Percentiles rank a stretch among this genome's conserved stretches.
Evolutionary conservation across 495 filamentous ascomycete species (phyloP).

Genomic region (Geopyxis carbonaria): DNA sequence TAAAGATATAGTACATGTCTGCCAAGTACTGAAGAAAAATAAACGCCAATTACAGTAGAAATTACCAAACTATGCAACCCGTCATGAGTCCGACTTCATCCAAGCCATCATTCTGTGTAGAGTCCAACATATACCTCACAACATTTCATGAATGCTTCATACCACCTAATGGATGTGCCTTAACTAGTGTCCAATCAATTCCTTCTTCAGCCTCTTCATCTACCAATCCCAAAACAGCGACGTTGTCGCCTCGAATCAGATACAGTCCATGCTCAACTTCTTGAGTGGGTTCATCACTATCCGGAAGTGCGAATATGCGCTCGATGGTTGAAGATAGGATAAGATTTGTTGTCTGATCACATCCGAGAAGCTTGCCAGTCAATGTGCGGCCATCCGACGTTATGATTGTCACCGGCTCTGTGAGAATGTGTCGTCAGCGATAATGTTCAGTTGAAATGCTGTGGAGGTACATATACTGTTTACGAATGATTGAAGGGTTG

Average conservation of each 20-base stretch:
- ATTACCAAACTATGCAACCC: too few species aligned
- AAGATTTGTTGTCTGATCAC: slow-evolving; percentile 83
- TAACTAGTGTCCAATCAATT: slow-evolving; percentile 83
- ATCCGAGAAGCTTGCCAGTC: slow-evolving; percentile 65
- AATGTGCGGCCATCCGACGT: slow-evolving; percentile 86
- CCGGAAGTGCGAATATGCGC: slow-evolving; percentile 58
- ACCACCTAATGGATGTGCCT: slow-evolving; percentile 63
- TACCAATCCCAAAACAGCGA: slow-evolving; percentile 75
- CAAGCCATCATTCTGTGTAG: too few species aligned
- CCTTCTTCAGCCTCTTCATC: slow-evolving; percentile 73
- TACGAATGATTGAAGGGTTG: slow-evolving; percentile 43
- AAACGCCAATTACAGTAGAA: too few species aligned
- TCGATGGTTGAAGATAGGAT: slow-evolving; percentile 74
- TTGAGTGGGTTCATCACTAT: slow-evolving; percentile 54
- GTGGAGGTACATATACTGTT: slow-evolving; percentile 37
- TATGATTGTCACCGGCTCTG: slow-evolving; percentile 81
- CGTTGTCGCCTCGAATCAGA: slow-evolving; percentile 83
- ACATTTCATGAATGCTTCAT: slow-evolving; percentile 51
- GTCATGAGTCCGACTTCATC: too few species aligned
- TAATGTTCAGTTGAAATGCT: slow-evolving; percentile 2
- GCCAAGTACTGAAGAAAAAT: too few species aligned
- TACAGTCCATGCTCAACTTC: slow-evolving; percentile 78
- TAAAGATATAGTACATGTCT: too few species aligned
- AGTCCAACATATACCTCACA: too few species aligned
- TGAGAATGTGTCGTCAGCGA: slow-evolving; percentile 6